A percentile compares a stretch with the other conserved stretches of the same genome.
phyloP scores from a whole-genome alignment of 768 basidiomycete species.

The Serendipita sp. region DNA sequence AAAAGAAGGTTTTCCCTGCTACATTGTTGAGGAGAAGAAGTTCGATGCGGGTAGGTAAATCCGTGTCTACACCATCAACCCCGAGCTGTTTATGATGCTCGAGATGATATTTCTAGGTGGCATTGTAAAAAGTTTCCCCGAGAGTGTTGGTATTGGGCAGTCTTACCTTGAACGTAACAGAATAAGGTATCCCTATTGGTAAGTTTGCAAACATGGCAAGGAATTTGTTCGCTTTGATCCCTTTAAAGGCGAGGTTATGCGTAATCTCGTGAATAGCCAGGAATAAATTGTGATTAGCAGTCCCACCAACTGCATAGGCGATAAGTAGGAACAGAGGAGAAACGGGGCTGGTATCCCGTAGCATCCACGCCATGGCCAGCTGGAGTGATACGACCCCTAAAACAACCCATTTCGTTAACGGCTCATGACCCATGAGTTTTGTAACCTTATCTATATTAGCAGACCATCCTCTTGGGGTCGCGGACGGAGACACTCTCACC shows the following conservation, averaged over 20 bases:
- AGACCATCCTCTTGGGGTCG: background rate
- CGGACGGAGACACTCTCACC: constrained; percentile 24
- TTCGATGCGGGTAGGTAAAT: constrained; percentile 78
- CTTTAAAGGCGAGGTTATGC: constrained; percentile 85
- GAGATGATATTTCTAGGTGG: constrained; percentile 63
- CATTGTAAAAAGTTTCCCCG: background rate
- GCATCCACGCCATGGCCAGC: constrained; percentile 39
- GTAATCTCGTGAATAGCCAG: constrained; percentile 98
- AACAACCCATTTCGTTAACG: constrained; percentile 83
- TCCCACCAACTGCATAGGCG: constrained; percentile 82
- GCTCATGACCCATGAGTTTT: constrained; percentile 92
- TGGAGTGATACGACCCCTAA: constrained; percentile 66
- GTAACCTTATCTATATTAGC: constrained; percentile 42
- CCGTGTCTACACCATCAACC: constrained; percentile 91
- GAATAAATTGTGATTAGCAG: constrained; percentile 94
- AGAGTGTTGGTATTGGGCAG: no score
- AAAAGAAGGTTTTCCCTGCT: constrained; percentile 94
- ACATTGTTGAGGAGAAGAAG: constrained; percentile 82
- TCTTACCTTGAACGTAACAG: constrained; percentile 79
- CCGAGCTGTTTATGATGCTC: constrained; percentile 95
- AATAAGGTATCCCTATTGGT: constrained; percentile 89
- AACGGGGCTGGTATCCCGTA: constrained; percentile 52
- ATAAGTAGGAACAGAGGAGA: constrained; percentile 55
- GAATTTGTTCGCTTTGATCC: constrained; percentile 66
- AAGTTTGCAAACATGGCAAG: constrained; percentile 84